Percentiles rank a stretch among this genome's conserved stretches.
These are phyloP conservation scores for Botrytis porri DNA, from an alignment of 2,329 filamentous ascomycete genomes.

Conservation along the genomic window DNA sequence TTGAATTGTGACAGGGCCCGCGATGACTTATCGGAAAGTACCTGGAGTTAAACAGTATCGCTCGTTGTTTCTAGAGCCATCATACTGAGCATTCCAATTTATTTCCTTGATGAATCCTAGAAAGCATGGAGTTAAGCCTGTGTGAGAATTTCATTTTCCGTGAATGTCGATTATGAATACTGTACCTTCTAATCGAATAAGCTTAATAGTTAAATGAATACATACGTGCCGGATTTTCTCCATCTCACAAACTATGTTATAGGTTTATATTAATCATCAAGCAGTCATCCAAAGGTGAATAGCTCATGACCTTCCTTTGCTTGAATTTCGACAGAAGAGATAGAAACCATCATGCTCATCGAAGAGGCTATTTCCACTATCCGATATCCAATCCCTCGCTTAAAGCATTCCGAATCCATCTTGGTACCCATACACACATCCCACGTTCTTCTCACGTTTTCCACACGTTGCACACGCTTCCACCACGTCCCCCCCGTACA, in stretches of 20 bases:
- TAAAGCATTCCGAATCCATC: not conserved
- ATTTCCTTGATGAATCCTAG: not conserved
- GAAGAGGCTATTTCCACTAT: not conserved
- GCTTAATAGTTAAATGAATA: not conserved
- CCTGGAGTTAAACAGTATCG: not conserved
- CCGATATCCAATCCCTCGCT: not conserved
- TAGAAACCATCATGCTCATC: not conserved
- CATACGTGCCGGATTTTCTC: not conserved
- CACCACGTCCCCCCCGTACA: not conserved
- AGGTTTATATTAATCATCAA: not conserved
- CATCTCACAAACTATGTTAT: not conserved
- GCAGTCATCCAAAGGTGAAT: not conserved
- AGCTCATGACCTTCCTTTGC: not conserved
- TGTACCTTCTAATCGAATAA: not conserved
- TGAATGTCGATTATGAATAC: not conserved
- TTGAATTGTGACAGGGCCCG: conserved; percentile 14
- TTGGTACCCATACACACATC: not conserved
- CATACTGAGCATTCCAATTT: not conserved
- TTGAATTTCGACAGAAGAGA: not conserved
- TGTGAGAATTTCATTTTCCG: not conserved
- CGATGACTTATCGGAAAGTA: not conserved
- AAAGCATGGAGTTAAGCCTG: accelerated
- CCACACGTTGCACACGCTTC: not conserved
- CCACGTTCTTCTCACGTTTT: conserved; percentile 1
- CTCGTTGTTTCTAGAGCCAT: not conserved